A percentile compares a stretch with the other conserved stretches of the same genome.
phyloP scores from a whole-genome alignment of 306 rosid species.

The Mimosa bimucronata region DNA sequence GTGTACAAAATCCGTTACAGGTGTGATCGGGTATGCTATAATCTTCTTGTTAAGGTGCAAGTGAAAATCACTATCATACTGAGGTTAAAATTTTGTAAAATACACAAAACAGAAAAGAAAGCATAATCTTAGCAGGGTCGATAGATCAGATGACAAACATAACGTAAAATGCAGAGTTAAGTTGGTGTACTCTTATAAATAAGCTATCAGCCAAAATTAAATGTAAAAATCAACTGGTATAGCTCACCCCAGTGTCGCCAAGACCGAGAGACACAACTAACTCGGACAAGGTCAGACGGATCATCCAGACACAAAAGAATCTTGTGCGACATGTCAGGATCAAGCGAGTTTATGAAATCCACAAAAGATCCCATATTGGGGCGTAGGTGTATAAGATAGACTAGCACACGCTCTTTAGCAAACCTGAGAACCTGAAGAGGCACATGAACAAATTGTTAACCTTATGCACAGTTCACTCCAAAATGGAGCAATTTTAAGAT shows the following conservation, averaged over 20 bases:
- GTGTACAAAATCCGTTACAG: neutral
- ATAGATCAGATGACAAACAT: slow-evolving; percentile 19
- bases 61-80: neutral
- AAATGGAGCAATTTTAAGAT: slow-evolving; percentile 17
- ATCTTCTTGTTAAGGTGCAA: neutral
- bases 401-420: slow-evolving; percentile 28
- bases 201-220: neutral
- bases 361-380: slow-evolving; percentile 44
- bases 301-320: slow-evolving; percentile 66
- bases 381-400: slow-evolving; percentile 29
- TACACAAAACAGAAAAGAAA: slow-evolving; percentile 14
- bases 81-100: slow-evolving; percentile 4
- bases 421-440: slow-evolving; percentile 51
- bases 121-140: slow-evolving; percentile 5
- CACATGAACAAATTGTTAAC: slow-evolving; percentile 27
- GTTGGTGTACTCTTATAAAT: slow-evolving; percentile 13
- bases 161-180: slow-evolving; percentile 25
- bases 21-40: neutral
- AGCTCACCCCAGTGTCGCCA: slow-evolving; percentile 76
- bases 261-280: slow-evolving; percentile 64
- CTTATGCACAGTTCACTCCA: slow-evolving; percentile 25
- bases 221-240: neutral
- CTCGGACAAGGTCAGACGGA: slow-evolving; percentile 61
- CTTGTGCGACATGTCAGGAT: slow-evolving; percentile 51
- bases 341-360: slow-evolving; percentile 64